A percentile compares a stretch with the other conserved stretches of the same genome.
Conservation (phyloP, 2,329 filamentous ascomycete species). For the Colletotrichum sidae region DNA sequence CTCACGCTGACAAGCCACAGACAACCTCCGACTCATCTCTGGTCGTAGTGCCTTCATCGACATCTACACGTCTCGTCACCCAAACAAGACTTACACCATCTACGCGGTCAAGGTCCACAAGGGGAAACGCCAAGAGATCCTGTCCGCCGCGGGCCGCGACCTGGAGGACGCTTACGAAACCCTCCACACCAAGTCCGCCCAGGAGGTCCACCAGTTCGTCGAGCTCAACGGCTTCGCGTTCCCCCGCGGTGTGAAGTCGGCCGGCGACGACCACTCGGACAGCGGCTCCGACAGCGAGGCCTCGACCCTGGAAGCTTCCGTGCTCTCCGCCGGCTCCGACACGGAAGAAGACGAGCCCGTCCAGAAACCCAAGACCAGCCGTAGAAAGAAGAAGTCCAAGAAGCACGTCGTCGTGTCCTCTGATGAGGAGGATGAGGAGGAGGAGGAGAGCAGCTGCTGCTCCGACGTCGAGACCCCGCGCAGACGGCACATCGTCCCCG, state of each 20-base stretch:
- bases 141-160: conserved; percentile 47
- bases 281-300: conserved; percentile 24
- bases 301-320: conserved; percentile 21
- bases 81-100: conserved; percentile 56
- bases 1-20: neutral
- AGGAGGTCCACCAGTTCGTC: conserved; percentile 46
- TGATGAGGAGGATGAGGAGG: neutral
- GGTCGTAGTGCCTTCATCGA: conserved; percentile 30
- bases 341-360: conserved; percentile 16
- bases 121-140: conserved; percentile 71
- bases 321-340: conserved; percentile 27
- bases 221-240: conserved; percentile 48
- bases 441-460: neutral
- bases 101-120: conserved; percentile 83
- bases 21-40: conserved; percentile 30
- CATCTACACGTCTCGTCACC: conserved; percentile 29
- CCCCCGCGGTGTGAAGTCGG: conserved; percentile 31
- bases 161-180: conserved; percentile 48
- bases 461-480: conserved; percentile 40
- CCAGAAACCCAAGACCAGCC: conserved; percentile 22
- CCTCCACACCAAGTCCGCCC: conserved; percentile 53
- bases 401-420: conserved; percentile 8
- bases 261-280: conserved; percentile 17
- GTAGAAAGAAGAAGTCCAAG: conserved; percentile 25
- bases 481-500: conserved; percentile 35